A percentile compares a stretch with the other conserved stretches of the same genome.
Evolutionary conservation across 768 basidiomycete genomes (phyloP).

Genomic region (Neoboletus brunneissimus): DNA sequence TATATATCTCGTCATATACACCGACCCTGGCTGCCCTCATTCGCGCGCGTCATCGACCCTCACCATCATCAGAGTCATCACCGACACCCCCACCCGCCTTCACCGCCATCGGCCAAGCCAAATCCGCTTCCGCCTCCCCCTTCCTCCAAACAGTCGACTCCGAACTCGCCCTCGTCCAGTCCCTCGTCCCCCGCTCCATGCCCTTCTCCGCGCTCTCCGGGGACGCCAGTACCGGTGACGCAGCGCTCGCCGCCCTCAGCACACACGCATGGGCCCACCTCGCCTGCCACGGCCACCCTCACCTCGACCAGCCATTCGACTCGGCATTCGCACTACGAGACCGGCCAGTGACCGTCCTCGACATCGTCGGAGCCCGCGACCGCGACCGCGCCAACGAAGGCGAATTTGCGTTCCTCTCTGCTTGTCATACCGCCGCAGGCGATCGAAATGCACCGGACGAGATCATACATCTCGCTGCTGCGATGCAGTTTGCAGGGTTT

Average conservation of each 20-base stretch:
- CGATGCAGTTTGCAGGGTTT: conserved; percentile 36
- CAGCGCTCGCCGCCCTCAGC: conserved; percentile 13
- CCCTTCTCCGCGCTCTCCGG: conserved; percentile 13
- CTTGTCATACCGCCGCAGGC: conserved; percentile 32
- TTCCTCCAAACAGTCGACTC: conserved; percentile 14
- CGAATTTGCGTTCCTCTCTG: conserved; percentile 35
- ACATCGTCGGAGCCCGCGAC: conserved; percentile 15
- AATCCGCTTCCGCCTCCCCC: not conserved
- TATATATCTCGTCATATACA: conserved; percentile 35
- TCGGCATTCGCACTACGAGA: conserved; percentile 28
- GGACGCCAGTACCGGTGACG: conserved; percentile 10
- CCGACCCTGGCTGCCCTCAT: conserved; percentile 31
- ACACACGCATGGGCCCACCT: conserved; percentile 30
- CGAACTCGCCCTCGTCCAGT: conserved; percentile 22
- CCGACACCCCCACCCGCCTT: conserved; percentile 5
- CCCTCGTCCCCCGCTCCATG: conserved; percentile 16
- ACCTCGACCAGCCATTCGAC: conserved; percentile 22
- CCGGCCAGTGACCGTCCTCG: conserved; percentile 18
- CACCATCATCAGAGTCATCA: not conserved
- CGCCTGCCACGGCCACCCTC: conserved; percentile 31
- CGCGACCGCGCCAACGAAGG: not conserved
- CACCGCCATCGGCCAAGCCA: conserved; percentile 23
- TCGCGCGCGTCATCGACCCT: conserved; percentile 14
- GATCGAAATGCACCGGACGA: conserved; percentile 30
- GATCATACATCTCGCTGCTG: conserved; percentile 34